These are phyloP conservation scores for Cladorrhinum sp. DNA, from an alignment of 2,329 filamentous ascomycete genomes.

Conservation along the genomic window DNA sequence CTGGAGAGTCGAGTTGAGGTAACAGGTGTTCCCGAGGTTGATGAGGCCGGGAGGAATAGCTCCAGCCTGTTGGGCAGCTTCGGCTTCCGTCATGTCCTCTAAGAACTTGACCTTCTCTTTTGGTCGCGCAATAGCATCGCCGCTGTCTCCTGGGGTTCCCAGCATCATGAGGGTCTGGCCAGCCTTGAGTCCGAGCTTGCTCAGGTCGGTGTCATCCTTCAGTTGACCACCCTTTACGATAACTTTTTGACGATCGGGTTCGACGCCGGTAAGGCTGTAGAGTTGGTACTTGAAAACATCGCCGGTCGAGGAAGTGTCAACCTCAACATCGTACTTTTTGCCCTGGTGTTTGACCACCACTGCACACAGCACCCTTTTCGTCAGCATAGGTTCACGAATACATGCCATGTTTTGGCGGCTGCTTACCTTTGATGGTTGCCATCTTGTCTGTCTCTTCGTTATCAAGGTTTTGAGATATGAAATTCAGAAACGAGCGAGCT, in stretches of 20 bases:
- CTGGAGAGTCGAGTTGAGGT: conserved; percentile 97
- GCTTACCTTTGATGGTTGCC: conserved; percentile 23
- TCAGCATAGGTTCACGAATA: conserved; percentile 5
- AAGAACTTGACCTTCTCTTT: conserved; percentile 82
- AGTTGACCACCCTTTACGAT: conserved; percentile 90
- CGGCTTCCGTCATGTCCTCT: conserved; percentile 96
- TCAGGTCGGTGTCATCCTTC: conserved; percentile 89
- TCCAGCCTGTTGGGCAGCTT: conserved; percentile 76
- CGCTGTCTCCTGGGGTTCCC: conserved; percentile 74
- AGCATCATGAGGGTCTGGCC: conserved; percentile 94
- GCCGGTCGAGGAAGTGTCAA: conserved; percentile 79
- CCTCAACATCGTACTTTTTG: conserved; percentile 91
- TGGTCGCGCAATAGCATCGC: conserved; percentile 63
- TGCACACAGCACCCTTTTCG: conserved; percentile 38
- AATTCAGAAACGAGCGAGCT: background rate
- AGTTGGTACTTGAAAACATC: conserved; percentile 95
- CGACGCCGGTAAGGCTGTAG: conserved; percentile 91
- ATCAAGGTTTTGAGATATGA: background rate
- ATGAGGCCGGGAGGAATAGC: conserved; percentile 83
- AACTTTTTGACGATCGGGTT: conserved; percentile 94
- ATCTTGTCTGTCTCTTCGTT: conserved; percentile 9
- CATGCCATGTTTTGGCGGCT: background rate
- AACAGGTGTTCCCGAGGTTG: conserved; percentile 97
- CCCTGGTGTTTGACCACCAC: conserved; percentile 93
- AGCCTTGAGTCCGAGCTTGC: conserved; percentile 78